Conservation (phyloP, 2,329 filamentous ascomycete species). For the Fusarium transvaalense region DNA sequence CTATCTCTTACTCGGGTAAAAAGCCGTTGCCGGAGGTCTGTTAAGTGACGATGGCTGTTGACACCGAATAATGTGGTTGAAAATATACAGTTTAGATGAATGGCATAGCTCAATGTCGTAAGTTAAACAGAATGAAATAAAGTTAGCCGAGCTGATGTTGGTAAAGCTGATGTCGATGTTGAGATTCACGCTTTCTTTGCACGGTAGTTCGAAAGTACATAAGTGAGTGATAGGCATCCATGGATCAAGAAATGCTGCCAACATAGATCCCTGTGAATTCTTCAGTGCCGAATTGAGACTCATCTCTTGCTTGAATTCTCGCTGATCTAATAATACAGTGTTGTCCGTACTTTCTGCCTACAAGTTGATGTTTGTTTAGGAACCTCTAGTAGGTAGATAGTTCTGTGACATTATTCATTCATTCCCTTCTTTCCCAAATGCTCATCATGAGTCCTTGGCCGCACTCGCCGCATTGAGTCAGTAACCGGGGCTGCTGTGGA, state of each 20-base stretch:
- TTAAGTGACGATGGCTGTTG: neutral
- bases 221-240: neutral
- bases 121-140: neutral
- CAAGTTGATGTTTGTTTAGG: neutral
- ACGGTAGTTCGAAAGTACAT: neutral
- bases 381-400: too few relatives aligned
- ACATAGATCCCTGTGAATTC: neutral
- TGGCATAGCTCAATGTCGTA: neutral
- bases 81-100: neutral
- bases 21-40: neutral
- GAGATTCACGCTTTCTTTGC: neutral
- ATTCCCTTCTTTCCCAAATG: neutral
- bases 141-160: neutral
- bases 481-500: slow-evolving; percentile 3
- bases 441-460: slow-evolving; percentile 6
- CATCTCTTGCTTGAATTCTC: neutral
- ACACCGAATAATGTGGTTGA: neutral
- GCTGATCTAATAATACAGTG: neutral
- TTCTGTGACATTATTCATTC: neutral
- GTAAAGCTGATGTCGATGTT: neutral
- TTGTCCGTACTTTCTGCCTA: neutral
- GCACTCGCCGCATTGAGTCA: slow-evolving; percentile 19
- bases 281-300: neutral
- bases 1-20: slow-evolving; percentile 2
- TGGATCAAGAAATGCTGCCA: neutral